These are phyloP conservation scores for Globisporangium uncinulatum DNA, from an alignment of 352 stramenopile genomes.

Conservation along the genomic window DNA sequence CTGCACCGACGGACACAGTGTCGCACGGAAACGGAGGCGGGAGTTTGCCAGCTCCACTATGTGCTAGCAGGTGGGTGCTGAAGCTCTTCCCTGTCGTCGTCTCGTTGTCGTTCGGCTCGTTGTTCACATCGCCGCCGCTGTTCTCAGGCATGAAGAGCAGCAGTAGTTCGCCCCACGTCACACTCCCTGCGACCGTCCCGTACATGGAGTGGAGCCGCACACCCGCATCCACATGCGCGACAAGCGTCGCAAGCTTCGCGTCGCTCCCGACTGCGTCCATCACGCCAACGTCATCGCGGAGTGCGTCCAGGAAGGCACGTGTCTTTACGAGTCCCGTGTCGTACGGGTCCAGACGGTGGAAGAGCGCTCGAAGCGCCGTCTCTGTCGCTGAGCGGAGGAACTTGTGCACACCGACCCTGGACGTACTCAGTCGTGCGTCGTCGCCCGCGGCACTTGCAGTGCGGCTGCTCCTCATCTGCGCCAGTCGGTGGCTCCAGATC, in stretches of 20 bases:
- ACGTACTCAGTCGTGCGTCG: slow-evolving; percentile 2
- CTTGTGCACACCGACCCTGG: slow-evolving; percentile 8
- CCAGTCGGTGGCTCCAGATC: slow-evolving; percentile 26
- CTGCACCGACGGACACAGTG: background rate
- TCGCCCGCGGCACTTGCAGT: background rate
- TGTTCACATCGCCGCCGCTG: background rate
- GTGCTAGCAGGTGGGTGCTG: no score
- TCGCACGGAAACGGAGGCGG: slow-evolving; percentile 1
- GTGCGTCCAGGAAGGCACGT: slow-evolving; percentile 25
- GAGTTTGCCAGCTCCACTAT: background rate
- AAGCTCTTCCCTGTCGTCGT: background rate
- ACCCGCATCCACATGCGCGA: slow-evolving; percentile 32
- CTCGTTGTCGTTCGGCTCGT: background rate
- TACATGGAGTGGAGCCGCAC: slow-evolving; percentile 22
- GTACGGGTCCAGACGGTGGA: slow-evolving; percentile 65
- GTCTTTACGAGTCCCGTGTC: slow-evolving; percentile 42
- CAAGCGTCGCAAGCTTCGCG: slow-evolving; percentile 23
- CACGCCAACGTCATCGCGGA: slow-evolving; percentile 28
- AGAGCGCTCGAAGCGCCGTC: slow-evolving; percentile 42
- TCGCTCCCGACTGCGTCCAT: slow-evolving; percentile 28
- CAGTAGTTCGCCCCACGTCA: slow-evolving; percentile 78
- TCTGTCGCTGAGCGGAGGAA: slow-evolving; percentile 47
- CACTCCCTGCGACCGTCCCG: slow-evolving; percentile 18
- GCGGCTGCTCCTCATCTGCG: slow-evolving; percentile 16
- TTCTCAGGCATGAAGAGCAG: slow-evolving; percentile 56